phyloP scores from a whole-genome alignment of 306 rosid species.

The Gleditsia sinensis region DNA sequence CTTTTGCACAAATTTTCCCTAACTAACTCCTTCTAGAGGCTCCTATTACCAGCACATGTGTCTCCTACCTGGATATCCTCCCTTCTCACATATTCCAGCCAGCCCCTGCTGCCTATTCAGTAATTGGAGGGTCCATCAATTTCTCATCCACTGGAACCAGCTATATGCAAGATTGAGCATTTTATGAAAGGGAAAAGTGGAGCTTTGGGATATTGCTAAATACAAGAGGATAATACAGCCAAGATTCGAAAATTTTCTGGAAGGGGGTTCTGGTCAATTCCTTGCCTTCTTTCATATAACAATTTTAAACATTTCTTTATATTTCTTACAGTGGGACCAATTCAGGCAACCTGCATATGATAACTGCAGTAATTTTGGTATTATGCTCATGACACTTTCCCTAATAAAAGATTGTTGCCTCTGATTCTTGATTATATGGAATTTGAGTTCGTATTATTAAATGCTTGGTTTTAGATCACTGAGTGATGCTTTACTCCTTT shows the following conservation, averaged over 20 bases:
- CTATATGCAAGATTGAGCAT: too few species aligned
- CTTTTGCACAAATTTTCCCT: too few species aligned
- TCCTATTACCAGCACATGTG: too few species aligned
- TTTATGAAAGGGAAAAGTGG: not conserved
- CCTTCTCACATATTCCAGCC: too few species aligned
- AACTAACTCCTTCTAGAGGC: too few species aligned
- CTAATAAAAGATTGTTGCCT: not conserved
- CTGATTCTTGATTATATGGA: not conserved
- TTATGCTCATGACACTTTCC: not conserved
- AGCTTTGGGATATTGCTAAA: not conserved
- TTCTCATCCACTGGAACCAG: too few species aligned
- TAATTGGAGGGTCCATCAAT: too few species aligned
- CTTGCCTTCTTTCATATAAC: not conserved
- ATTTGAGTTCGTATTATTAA: too few species aligned
- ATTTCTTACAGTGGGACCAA: not conserved
- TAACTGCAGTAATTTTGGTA: not conserved
- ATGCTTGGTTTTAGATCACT: too few species aligned
- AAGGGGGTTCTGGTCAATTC: not conserved
- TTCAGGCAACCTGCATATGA: not conserved
- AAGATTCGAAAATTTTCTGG: not conserved
- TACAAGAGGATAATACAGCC: not conserved
- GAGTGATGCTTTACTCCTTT: too few species aligned
- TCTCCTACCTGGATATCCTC: too few species aligned
- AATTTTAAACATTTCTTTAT: not conserved
- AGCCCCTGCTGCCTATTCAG: too few species aligned